Base-by-base conservation (phyloP, 2,329 filamentous ascomycete species). In the Fusarium lyarnte region DNA sequence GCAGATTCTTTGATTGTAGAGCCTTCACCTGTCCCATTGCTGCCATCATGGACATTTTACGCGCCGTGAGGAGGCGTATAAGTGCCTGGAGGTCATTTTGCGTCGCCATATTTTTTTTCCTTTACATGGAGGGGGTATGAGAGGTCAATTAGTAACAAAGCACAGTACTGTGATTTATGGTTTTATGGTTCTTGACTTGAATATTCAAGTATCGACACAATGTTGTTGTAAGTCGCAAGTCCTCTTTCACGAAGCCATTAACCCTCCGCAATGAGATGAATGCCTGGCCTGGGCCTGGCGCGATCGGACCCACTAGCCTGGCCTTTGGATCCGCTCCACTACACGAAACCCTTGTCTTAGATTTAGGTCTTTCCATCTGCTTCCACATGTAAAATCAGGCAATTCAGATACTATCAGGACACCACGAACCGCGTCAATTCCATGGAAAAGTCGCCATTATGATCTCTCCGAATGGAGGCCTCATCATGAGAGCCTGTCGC, bases 81-180 rank as follows among this genome's bases (percentile, higher is more conserved):
- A 91, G 84, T 76, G 90, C 89, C 74, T 91, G 88, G 27, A 91
- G 80, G 72, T 91, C 89, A 66, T 88, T 85, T 70, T 89, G 87
- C 3, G 86, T 83, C 12, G 87, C 84, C 88, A 90, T 89, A 38
- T n/a, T 43, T 52, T 53, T n/a, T 17, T 25, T 25, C 21, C 10
- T 21, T 21, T n/a, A 14, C 19, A n/a, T 4, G 3, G 6, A 13
- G 10, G 9, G 27, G 12, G 12, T 8, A 8, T 12, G 23, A 31
- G n/a, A 54, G 14, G n/a, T 29, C 4, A 11, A 23, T 19, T 2
- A 14, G 21, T 21, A 36, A 17, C 16, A n/a, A 43, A 23, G 1
- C 3, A 17, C 8, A 19, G 21, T 16, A 10, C 6, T 29, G 13
- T 17, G 12, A 3, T 14, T 16, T 8, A 2, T 31, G 19, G 27